Evolutionary conservation across 106 monocot genomes (phyloP).

Genomic region (Dendrobium officinale): DNA sequence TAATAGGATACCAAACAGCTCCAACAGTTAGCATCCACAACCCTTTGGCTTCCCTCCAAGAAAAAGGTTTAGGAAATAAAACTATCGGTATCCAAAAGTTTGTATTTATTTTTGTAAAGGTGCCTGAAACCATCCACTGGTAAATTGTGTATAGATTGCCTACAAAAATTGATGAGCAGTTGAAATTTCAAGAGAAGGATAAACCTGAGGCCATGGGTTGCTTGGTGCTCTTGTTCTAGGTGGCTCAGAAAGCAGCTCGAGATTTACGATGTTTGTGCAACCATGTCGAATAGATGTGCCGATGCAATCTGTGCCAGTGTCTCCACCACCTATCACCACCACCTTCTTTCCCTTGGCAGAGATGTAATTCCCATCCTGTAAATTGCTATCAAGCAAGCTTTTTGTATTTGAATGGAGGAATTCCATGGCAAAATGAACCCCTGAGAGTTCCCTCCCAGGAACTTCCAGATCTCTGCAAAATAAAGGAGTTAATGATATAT

Average conservation of each 20-base stretch:
- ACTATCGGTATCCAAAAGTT: no score
- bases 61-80: no score
- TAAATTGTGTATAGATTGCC: no score
- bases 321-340: slow-evolving; percentile 95
- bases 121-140: no score
- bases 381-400: slow-evolving; percentile 93
- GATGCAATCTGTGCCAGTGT: slow-evolving; percentile 98
- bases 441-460: slow-evolving; percentile 76
- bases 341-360: slow-evolving; percentile 96
- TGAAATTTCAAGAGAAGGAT: neutral
- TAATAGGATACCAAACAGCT: neutral
- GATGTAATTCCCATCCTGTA: slow-evolving; percentile 80
- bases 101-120: no score
- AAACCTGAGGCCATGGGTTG: slow-evolving; percentile 99
- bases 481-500: neutral
- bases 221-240: slow-evolving; percentile 63
- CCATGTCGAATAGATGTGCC: slow-evolving; percentile 96
- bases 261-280: slow-evolving; percentile 67
- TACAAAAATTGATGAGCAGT: neutral
- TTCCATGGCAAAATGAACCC: slow-evolving; percentile 97
- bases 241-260: slow-evolving; percentile 88
- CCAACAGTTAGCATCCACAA: neutral
- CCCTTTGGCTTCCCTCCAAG: no score
- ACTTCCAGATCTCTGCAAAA: slow-evolving; percentile 77
- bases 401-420: slow-evolving; percentile 96